Base-by-base conservation (phyloP, 2,329 filamentous ascomycete species). In the Fusarium verticillioides region DNA sequence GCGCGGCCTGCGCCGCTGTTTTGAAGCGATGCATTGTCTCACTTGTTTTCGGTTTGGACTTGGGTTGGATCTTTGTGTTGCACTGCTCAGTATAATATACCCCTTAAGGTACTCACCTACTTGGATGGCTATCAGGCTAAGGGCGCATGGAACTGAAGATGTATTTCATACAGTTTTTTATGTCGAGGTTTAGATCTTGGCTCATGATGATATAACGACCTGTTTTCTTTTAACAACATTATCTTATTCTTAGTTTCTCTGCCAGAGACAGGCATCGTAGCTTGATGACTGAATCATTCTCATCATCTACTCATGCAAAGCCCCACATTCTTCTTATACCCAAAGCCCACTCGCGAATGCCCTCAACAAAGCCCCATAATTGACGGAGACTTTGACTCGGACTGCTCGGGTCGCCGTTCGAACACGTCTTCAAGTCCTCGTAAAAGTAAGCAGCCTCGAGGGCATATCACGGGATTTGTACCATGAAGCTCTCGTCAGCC, bases 401-500 rank as follows among this genome's bases (percentile, higher is more conserved):
- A 56, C 32, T 49, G 26, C 49, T 34, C 49, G 36, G 43, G 34
- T 63, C 58, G 37, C 26, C 15, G 52, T 50, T 42, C 21, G 42
- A 60, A 44, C 30, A 59, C 43, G 36, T 46, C 36, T 42, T 49
- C 52, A 19, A 58, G 32, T 58, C 34, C 43, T 44, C 43, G 42
- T 44, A 30, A 60, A 43, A 60, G 56, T 59, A 64, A 64, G 49
- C 60, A 64, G 44, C 40, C 54, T 58, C 42, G 53, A 47, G 32
- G 40, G 23, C 47, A 69, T 66, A 57, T 67, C 53, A 59, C 50
- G 43, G 52, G 62, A 64, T 67, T 66, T 65, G 42, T 64, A 42
- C 28, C 9, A 46, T 67, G 54, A 73, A 73, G 66, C 75, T 77
- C 67, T 76, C 74, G 75, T 77, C 75, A 77, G 75, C 74, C 70